A percentile compares a stretch with the other conserved stretches of the same genome.
Evolutionary conservation across 495 filamentous ascomycete species (phyloP).

Genomic region (Trichoderma asperelloides): DNA sequence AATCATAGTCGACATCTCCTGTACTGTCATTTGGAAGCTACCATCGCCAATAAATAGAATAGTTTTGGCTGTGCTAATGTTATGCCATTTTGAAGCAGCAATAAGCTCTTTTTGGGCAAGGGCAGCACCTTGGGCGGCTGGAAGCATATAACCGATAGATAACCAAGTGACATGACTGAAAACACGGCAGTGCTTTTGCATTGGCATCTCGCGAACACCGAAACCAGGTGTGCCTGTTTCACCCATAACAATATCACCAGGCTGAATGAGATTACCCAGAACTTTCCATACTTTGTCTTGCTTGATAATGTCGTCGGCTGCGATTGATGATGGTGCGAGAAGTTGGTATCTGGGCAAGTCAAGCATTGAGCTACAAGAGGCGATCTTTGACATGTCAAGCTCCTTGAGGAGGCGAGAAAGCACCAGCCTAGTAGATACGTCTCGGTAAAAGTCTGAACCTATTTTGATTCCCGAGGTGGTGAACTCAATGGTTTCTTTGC

Average conservation of each 20-base stretch:
- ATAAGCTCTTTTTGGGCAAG: background rate
- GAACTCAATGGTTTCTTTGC: constrained; percentile 10
- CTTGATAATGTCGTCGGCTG: constrained; percentile 12
- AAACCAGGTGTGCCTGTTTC: constrained; percentile 35
- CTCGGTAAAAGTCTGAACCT: background rate
- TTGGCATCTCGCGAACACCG: constrained; percentile 22
- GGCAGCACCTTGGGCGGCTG: background rate
- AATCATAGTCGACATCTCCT: constrained; percentile 69
- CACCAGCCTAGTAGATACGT: constrained; percentile 19
- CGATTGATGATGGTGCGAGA: constrained; percentile 2
- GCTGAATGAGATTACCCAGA: constrained; percentile 29
- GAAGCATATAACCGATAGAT: constrained; percentile 28
- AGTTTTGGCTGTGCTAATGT: constrained; percentile 28
- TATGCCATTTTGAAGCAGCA: background rate
- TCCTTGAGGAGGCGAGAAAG: background rate
- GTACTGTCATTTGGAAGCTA: constrained; percentile 64
- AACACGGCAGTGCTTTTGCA: constrained; percentile 19
- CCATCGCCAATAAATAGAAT: constrained; percentile 75
- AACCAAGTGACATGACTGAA: constrained; percentile 33
- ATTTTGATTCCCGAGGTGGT: constrained; percentile 15
- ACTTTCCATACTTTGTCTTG: constrained; percentile 32
- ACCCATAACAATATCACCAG: constrained; percentile 40
- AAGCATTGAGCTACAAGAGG: background rate
- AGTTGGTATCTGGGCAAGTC: background rate
- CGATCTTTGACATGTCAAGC: constrained; percentile 17